Evolutionary conservation across 2,329 filamentous ascomycete species (phyloP), one percentile per base, ranked within the genome.

Genomic region (Blumeria graminis): DNA sequence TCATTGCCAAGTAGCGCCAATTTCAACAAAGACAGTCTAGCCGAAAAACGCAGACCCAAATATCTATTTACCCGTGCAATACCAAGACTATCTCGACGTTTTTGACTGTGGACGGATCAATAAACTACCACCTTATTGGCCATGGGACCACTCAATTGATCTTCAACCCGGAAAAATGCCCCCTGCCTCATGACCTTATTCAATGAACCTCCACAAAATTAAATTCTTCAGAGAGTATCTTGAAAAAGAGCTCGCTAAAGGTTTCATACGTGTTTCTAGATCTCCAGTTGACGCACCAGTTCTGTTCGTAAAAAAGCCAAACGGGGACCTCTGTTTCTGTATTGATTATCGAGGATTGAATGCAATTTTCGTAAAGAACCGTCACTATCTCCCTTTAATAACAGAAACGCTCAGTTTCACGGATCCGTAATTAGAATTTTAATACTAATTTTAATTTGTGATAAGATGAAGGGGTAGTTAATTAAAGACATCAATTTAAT

Each of bases 351-450:
- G 28, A 14, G 48, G 48, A 52, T 32, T 52, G 32, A 52, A 52
- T 32, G 48, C 48, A 32, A 52, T 52, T 33, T 33, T 33, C 11
- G 28, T 39, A 10, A 34, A 53, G 28, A 53, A 53, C 39, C 38
- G 50, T 22, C 56, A 58, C 28, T 48, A 28, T 28, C 16, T 56
- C 4, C 57, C 55, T 13, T 32, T 58, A n/a, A 48, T 50, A 32
- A 18, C 13, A 14, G 41, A 56, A 46, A 46, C 43, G n/a, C n/a
- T n/a, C n/a, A n/a, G n/a, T n/a, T n/a, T n/a, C n/a, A n/a, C n/a
- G n/a, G n/a, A n/a, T n/a, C n/a, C n/a, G n/a, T n/a, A n/a, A n/a
- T n/a, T n/a, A n/a, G n/a, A n/a, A n/a, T n/a, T n/a, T n/a, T n/a
- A n/a, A n/a, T n/a, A n/a, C n/a, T n/a, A n/a, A n/a, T n/a, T n/a